These are phyloP conservation scores for Seminavis robusta DNA, from an alignment of 108 stramenopile genomes.

Conservation along the genomic window DNA sequence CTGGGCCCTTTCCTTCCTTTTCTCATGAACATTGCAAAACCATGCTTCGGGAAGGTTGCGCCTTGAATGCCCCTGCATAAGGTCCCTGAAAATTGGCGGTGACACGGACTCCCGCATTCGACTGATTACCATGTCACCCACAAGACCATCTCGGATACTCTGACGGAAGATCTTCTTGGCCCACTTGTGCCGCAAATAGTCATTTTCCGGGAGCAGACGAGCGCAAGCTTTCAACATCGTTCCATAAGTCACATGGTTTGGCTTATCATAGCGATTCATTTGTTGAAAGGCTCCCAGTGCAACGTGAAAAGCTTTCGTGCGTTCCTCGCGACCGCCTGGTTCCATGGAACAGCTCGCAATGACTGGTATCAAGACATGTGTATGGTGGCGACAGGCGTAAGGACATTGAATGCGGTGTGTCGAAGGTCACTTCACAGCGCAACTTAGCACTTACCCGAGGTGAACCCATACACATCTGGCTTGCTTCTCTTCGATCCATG, in stretches of 20 bases:
- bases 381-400: slow-evolving; percentile 34
- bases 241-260: slow-evolving; percentile 83
- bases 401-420: too few species aligned
- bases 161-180: slow-evolving; percentile 36
- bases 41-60: slow-evolving; percentile 43
- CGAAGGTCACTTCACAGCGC: too few species aligned
- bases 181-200: slow-evolving; percentile 26
- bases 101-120: slow-evolving; percentile 50
- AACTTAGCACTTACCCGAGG: too few species aligned
- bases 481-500: slow-evolving; percentile 28
- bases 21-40: too few species aligned
- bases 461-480: slow-evolving; percentile 78
- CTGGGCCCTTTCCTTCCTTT: too few species aligned
- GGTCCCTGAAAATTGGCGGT: slow-evolving; percentile 28
- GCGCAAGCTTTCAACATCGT: slow-evolving; percentile 72
- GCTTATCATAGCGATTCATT: slow-evolving; percentile 2
- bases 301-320: slow-evolving; percentile 50
- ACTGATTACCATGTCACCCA: slow-evolving; percentile 65
- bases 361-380: too few species aligned
- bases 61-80: slow-evolving; percentile 46
- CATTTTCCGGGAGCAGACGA: slow-evolving; percentile 32
- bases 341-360: slow-evolving; percentile 37
- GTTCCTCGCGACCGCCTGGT: slow-evolving; percentile 11
- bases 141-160: slow-evolving; percentile 34
- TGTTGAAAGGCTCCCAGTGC: slow-evolving; percentile 63